These are phyloP conservation scores for Calonectria naviculata DNA, from an alignment of 2,329 filamentous ascomycete genomes.

Conservation along the genomic window DNA sequence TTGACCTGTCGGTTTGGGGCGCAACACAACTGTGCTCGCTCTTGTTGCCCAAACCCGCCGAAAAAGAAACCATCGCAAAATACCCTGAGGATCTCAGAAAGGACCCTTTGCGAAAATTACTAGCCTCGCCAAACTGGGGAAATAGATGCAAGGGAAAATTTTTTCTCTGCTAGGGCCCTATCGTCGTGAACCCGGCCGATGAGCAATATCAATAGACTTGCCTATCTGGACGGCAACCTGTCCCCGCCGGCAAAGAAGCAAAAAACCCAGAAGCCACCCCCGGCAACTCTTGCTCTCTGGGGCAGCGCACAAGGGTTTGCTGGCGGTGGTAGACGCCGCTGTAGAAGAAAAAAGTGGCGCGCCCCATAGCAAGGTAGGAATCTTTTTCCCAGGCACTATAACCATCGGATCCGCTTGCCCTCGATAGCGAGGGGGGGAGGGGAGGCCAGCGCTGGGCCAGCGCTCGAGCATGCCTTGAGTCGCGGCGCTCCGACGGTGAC, in stretches of 20 bases:
- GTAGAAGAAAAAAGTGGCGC: slow-evolving; percentile 6
- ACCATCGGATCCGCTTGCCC: slow-evolving; percentile 6
- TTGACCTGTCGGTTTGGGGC: slow-evolving; percentile 18
- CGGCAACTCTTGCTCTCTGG: not conserved
- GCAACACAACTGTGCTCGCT: not conserved
- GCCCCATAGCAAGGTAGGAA: not conserved
- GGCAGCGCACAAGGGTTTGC: not conserved
- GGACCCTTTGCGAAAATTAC: not conserved
- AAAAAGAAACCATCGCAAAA: not conserved
- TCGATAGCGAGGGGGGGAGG: not conserved
- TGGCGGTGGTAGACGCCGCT: not conserved
- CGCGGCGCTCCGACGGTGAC: slow-evolving; percentile 11
- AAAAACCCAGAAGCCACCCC: slow-evolving; percentile 7
- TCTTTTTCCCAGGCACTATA: not conserved
- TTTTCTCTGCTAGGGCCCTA: not conserved
- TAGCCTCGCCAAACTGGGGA: not conserved
- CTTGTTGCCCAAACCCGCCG: not conserved
- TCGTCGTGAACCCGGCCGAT: not conserved
- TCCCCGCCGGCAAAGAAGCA: slow-evolving; percentile 5
- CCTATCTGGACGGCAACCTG: slow-evolving; percentile 10
- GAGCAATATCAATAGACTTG: not conserved
- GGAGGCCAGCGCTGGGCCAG: not conserved
- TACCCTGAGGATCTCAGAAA: not conserved
- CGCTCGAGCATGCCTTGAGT: slow-evolving; percentile 2
- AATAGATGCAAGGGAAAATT: slow-evolving; percentile 1